Conservation (phyloP, 768 basidiomycete genomes). For the Sporobolomyces pararoseus region DNA sequence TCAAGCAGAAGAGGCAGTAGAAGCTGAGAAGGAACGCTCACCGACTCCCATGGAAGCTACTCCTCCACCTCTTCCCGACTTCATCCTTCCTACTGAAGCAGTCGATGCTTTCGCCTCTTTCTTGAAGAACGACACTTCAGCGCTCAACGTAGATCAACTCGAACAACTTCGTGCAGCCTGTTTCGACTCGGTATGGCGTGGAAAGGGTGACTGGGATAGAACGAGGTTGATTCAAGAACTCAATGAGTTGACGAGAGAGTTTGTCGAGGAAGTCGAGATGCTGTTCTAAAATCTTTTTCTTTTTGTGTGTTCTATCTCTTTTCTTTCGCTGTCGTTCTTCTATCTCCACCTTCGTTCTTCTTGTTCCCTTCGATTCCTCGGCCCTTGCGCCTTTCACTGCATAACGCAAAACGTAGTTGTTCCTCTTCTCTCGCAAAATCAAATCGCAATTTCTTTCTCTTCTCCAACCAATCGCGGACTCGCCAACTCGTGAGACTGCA, state of each 20-base stretch:
- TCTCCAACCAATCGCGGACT: background rate
- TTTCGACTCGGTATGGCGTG: slow-evolving; percentile 75
- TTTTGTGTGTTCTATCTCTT: background rate
- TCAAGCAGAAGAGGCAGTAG: background rate
- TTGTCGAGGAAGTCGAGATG: slow-evolving; percentile 39
- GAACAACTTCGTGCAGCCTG: slow-evolving; percentile 87
- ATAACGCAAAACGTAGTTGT: background rate
- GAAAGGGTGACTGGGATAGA: slow-evolving; percentile 77
- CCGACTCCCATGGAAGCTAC: slow-evolving; percentile 29
- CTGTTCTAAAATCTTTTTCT: background rate
- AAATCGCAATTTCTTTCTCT: background rate
- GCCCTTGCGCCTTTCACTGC: background rate
- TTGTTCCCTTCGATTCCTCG: background rate
- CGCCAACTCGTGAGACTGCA: too few relatives aligned
- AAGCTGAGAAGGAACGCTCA: slow-evolving; percentile 14
- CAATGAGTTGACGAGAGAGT: slow-evolving; percentile 24
- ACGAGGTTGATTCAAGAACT: slow-evolving; percentile 56
- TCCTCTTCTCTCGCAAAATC: background rate
- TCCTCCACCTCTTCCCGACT: slow-evolving; percentile 53
- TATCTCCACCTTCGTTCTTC: background rate
- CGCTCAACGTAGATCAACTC: slow-evolving; percentile 76
- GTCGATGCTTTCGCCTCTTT: slow-evolving; percentile 56
- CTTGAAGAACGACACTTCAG: slow-evolving; percentile 58
- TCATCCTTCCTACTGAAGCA: slow-evolving; percentile 60
- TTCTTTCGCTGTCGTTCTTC: background rate